These are phyloP conservation scores for Oryza australiensis DNA, from an alignment of 176 grass and related monocot genomes.

Conservation along the genomic window DNA sequence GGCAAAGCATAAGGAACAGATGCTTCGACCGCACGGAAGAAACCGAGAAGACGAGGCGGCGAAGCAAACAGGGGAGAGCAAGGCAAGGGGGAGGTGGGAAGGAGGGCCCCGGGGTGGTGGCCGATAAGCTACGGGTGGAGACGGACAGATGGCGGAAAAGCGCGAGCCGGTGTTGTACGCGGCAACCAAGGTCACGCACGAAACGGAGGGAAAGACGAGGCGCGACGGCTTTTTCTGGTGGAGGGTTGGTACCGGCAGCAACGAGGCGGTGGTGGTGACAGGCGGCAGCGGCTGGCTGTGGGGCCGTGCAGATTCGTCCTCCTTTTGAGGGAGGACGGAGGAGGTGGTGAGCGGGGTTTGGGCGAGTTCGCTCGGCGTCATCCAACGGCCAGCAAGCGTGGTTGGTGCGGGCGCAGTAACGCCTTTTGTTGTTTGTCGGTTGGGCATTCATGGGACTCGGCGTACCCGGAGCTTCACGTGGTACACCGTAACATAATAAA, in stretches of 20 bases:
- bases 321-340: background rate
- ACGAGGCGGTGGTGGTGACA: background rate
- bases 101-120: background rate
- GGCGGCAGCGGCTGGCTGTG: too few species aligned
- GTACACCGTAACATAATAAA: background rate
- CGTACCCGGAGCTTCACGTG: background rate
- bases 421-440: background rate
- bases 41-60: background rate
- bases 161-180: background rate
- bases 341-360: too few species aligned
- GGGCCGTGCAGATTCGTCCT: background rate
- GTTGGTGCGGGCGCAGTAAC: background rate
- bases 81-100: too few species aligned
- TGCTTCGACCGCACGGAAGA: slow-evolving; percentile 30
- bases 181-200: background rate
- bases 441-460: background rate
- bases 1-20: background rate
- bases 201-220: background rate
- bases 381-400: background rate
- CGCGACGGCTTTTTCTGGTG: background rate
- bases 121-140: slow-evolving; percentile 3
- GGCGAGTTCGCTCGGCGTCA: background rate
- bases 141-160: slow-evolving; percentile 37
- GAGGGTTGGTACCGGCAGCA: background rate
- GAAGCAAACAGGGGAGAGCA: background rate